phyloP scores from a whole-genome alignment of 768 basidiomycete genomes.

The Pleurotus djamor region DNA sequence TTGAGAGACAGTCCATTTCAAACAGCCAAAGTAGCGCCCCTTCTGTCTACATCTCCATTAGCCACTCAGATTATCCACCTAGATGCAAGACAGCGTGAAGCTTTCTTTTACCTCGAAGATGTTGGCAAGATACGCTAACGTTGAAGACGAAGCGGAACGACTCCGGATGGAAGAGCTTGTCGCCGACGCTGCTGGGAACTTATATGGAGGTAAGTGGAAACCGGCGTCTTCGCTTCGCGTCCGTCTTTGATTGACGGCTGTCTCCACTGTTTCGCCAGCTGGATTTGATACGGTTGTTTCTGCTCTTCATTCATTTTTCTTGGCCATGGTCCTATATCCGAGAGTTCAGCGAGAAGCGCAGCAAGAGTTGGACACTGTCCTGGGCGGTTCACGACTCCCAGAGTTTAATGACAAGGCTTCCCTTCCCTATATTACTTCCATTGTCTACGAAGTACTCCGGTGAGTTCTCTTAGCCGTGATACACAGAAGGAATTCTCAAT shows the following conservation, averaged over 20 bases:
- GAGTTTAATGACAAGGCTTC: background rate
- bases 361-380: background rate
- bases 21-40: background rate
- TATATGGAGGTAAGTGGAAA: background rate
- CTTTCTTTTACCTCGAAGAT: background rate
- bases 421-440: background rate
- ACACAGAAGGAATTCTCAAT: background rate
- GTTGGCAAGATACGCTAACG: background rate
- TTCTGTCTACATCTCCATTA: background rate
- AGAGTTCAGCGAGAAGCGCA: conserved; percentile 1
- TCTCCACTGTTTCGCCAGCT: background rate
- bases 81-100: background rate
- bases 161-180: background rate
- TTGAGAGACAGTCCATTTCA: background rate
- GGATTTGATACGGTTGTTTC: background rate
- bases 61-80: too few relatives aligned
- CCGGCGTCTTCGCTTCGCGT: background rate
- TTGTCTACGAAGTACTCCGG: background rate
- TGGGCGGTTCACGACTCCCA: background rate
- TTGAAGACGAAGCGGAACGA: background rate
- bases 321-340: conserved; percentile 1
- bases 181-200: background rate
- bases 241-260: background rate
- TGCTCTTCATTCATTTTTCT: background rate
- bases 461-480: background rate